phyloP scores from a whole-genome alignment of 1,284 basidiomycete species.

The Schizopora paradoxa region DNA sequence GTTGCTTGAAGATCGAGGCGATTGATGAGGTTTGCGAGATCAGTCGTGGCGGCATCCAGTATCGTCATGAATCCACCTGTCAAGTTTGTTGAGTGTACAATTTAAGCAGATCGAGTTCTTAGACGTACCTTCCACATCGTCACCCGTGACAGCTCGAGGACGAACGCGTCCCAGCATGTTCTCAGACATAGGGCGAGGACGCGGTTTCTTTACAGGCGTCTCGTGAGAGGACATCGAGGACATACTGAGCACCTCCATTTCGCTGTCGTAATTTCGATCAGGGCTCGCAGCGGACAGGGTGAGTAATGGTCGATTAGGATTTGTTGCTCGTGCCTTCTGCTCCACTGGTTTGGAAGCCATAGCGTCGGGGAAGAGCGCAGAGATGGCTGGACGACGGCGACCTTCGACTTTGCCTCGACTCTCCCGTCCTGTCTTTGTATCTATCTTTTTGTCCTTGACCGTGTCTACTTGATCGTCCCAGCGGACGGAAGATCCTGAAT shows the following conservation, averaged over 20 bases:
- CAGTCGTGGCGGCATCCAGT: constrained; percentile 69
- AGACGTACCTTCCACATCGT: constrained; percentile 42
- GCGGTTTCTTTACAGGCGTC: constrained; percentile 49
- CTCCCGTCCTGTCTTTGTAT: constrained; percentile 23
- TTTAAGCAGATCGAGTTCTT: not conserved
- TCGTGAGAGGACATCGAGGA: constrained; percentile 18
- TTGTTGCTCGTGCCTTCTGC: constrained; percentile 7
- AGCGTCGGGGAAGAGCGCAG: constrained; percentile 44
- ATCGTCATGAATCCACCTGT: constrained; percentile 62
- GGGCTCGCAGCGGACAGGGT: constrained; percentile 47
- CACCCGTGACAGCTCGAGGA: constrained; percentile 48
- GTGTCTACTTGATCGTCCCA: constrained; percentile 65
- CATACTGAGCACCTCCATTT: constrained; percentile 23
- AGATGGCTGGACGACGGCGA: constrained; percentile 41
- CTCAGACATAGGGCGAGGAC: constrained; percentile 59
- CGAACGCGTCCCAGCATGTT: constrained; percentile 47
- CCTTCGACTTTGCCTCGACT: constrained; percentile 28
- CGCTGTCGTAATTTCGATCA: constrained; percentile 39
- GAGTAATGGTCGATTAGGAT: constrained; percentile 33
- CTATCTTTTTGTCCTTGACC: constrained; percentile 38
- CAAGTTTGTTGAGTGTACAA: constrained; percentile 6
- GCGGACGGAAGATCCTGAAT: constrained; percentile 36
- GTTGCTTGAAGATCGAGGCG: constrained; percentile 70
- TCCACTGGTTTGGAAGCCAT: constrained; percentile 19
- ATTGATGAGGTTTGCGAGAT: constrained; percentile 70